These are phyloP conservation scores for Veloporphyrellus conicus DNA, from an alignment of 1,284 basidiomycete genomes.

Conservation along the genomic window DNA sequence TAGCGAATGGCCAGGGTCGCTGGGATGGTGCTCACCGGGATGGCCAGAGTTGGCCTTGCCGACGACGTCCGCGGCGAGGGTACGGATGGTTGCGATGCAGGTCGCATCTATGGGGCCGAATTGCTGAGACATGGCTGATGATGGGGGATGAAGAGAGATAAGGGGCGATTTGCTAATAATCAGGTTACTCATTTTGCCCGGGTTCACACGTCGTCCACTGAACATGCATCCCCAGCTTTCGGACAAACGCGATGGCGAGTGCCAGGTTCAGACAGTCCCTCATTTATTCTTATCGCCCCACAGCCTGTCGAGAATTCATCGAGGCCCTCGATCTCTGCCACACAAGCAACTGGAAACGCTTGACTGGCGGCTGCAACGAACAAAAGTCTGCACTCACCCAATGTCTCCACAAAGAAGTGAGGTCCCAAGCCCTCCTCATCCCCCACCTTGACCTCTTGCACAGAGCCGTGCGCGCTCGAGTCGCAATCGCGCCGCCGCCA, in stretches of 20 bases:
- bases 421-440: slow-evolving; percentile 9
- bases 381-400: slow-evolving; percentile 67
- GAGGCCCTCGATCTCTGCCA: slow-evolving; percentile 70
- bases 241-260: slow-evolving; percentile 61
- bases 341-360: slow-evolving; percentile 53
- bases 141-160: slow-evolving; percentile 22
- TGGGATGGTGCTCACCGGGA: slow-evolving; percentile 54
- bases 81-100: slow-evolving; percentile 65
- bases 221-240: slow-evolving; percentile 71
- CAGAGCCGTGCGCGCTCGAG: slow-evolving; percentile 68
- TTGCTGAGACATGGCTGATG: slow-evolving; percentile 37
- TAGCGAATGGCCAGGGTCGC: neutral
- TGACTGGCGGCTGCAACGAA: slow-evolving; percentile 69
- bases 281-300: slow-evolving; percentile 6
- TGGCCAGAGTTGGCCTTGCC: slow-evolving; percentile 88
- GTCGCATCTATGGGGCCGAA: slow-evolving; percentile 53
- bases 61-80: slow-evolving; percentile 69
- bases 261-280: neutral
- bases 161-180: no score
- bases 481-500: slow-evolving; percentile 67
- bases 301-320: slow-evolving; percentile 71
- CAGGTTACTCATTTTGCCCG: no score
- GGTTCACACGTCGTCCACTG: slow-evolving; percentile 8
- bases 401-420: slow-evolving; percentile 75
- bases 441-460: neutral